Evolutionary conservation across 352 stramenopile species (phyloP).

Genomic region (Poterioochromonas sp.): DNA sequence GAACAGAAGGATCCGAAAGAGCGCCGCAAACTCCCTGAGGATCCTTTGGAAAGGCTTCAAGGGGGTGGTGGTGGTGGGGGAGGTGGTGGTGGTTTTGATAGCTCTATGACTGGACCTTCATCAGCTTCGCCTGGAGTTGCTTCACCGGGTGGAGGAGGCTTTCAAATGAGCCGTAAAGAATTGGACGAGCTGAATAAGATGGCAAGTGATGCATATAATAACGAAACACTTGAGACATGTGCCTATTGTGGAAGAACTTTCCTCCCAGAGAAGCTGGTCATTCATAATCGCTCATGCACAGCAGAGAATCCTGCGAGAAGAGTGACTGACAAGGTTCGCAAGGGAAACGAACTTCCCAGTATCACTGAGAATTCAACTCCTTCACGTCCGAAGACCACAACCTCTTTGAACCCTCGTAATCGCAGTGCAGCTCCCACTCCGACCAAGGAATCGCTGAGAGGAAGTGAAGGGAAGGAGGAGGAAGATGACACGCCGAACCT

Average conservation of each 20-base stretch:
- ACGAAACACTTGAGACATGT: background rate
- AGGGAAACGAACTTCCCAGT: background rate
- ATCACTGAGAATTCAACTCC: background rate
- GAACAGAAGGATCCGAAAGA: constrained; percentile 7
- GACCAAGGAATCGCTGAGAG: background rate
- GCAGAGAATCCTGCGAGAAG: constrained; percentile 14
- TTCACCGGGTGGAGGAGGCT: background rate
- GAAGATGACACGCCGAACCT: background rate
- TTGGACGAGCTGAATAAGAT: constrained; percentile 13
- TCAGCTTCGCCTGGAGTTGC: background rate
- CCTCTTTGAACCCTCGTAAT: background rate
- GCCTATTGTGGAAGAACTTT: constrained; percentile 23
- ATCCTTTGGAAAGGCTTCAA: background rate
- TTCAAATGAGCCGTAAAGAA: too few relatives aligned
- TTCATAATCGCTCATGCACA: constrained; percentile 25
- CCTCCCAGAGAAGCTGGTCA: constrained; percentile 2
- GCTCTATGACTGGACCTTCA: background rate
- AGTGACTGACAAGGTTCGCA: background rate
- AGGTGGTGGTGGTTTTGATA: background rate
- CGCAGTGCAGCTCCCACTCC: background rate
- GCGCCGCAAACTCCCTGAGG: background rate
- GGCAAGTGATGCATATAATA: background rate
- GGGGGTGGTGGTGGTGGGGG: background rate
- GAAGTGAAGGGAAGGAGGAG: background rate
- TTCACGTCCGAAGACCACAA: background rate